Evolutionary conservation across 2,329 filamentous ascomycete genomes (phyloP).

Genomic region (Neofusicoccum ribis): DNA sequence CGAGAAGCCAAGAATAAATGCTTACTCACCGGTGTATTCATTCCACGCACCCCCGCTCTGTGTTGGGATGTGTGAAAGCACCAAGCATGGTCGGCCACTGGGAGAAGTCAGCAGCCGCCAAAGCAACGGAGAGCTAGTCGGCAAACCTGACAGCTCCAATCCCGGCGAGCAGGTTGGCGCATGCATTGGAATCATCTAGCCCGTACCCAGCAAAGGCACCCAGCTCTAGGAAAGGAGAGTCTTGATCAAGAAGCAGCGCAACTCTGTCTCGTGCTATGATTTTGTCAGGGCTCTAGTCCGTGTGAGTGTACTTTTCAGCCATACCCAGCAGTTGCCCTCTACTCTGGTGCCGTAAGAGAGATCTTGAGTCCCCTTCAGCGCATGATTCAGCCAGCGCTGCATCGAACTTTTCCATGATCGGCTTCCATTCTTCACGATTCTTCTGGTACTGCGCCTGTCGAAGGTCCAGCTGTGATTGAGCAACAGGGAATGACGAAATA

Average conservation of each 20-base stretch:
- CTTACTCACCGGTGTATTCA: constrained; percentile 26
- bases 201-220: constrained; percentile 39
- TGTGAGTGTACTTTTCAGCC: background rate
- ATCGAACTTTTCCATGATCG: constrained; percentile 36
- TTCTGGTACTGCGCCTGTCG: background rate
- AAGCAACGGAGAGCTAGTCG: background rate
- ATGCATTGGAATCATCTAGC: constrained; percentile 32
- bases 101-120: background rate
- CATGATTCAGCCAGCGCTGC: constrained; percentile 28
- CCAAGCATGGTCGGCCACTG: constrained; percentile 38
- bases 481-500: background rate
- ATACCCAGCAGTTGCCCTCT: constrained; percentile 34
- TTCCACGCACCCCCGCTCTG: constrained; percentile 48
- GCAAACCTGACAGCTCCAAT: constrained; percentile 38
- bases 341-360: constrained; percentile 30
- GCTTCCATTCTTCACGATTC: constrained; percentile 27
- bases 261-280: constrained; percentile 42
- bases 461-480: background rate
- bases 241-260: constrained; percentile 39
- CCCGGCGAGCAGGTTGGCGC: constrained; percentile 41
- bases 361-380: constrained; percentile 33
- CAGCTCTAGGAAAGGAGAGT: constrained; percentile 44
- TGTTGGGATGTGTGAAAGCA: constrained; percentile 46
- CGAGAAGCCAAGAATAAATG: no score
- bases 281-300: background rate